Conservation (phyloP, 306 rosid species). For the Carpinus viminea region DNA sequence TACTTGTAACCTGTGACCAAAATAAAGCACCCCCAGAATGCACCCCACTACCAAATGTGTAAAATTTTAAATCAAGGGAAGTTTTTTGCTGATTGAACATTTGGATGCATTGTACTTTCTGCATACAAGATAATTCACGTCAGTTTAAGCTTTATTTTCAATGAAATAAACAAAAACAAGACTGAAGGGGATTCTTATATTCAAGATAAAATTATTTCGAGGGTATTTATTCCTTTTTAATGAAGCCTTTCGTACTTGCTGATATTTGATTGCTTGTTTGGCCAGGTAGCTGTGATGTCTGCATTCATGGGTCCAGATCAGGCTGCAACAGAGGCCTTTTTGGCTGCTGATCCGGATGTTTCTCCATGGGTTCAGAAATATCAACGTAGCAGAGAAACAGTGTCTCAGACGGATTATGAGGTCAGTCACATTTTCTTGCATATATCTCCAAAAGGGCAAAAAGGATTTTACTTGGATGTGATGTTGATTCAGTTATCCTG, state of each 20-base stretch:
- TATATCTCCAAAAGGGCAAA: not conserved
- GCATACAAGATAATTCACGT: not conserved
- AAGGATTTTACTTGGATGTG: not conserved
- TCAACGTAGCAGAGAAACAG: conserved; percentile 90
- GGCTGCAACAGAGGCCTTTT: conserved; percentile 64
- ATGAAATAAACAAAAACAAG: not conserved
- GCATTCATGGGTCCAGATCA: conserved; percentile 95
- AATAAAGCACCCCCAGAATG: not conserved
- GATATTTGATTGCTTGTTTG: conserved; percentile 21
- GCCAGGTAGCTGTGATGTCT: conserved; percentile 83
- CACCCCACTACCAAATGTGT: not conserved
- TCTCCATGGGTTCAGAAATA: conserved; percentile 89
- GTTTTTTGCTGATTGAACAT: not conserved
- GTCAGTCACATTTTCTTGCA: conserved; percentile 27
- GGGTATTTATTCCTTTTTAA: not conserved
- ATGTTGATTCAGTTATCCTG: not conserved
- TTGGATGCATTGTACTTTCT: not conserved
- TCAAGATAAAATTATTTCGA: not conserved
- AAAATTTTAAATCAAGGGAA: not conserved
- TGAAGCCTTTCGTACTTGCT: conserved; percentile 5
- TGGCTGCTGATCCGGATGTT: conserved; percentile 80
- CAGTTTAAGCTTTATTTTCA: not conserved
- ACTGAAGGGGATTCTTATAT: not conserved
- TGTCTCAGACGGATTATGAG: conserved; percentile 94
- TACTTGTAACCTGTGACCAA: not conserved